Base-by-base conservation (phyloP, 1,284 basidiomycete species). In the Cystobasidiaceae sp. region DNA sequence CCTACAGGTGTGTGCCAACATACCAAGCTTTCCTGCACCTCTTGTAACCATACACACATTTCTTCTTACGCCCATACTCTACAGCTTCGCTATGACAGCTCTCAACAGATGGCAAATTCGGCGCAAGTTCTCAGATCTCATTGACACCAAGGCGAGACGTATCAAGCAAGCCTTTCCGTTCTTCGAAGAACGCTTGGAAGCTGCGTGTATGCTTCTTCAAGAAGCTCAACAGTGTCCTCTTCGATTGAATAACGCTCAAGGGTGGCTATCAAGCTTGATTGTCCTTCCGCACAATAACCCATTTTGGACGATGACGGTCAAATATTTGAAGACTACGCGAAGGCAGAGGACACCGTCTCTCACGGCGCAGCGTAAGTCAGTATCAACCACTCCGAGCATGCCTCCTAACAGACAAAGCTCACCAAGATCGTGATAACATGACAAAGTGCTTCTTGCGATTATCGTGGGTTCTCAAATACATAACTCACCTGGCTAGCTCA, bases 211-310 rank as follows among this genome's bases (percentile, higher is more conserved):
- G 54, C 54, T 57, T 13, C 54, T 57, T 4, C 54, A 57, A 43
- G 54, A 57, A 27, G 54, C 54, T 44, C 54, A 57, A 21, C 54
- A 57, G 25, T 43, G 54, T 27, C 54, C 54, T 23, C 13, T 57
- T 21, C 33, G 54, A 25, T 44, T 57, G 23, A 43, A 25, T 27
- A 57, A 57, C 41, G 39, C 30, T 13, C 17, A n/a, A 25, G 54
- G 37, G 4, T 57, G 54, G 54, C 54, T 57, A 15, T 43, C 37
- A 3, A 57, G 54, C 41, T 27, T 57, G n/a, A 57, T 57, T 28
- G 19, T 57, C 15, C 41, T 57, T 23, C 39, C 54, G 21, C 21
- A 57, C 17, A 57, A 57, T 57, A 43, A 21, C 15, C 17, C 21
- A 15, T 57, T 43, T 21, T 57, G 54, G 54, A 37, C 37, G 17